Conservation (phyloP, 2,329 filamentous ascomycete genomes). For the Xylariaceae sp. region DNA sequence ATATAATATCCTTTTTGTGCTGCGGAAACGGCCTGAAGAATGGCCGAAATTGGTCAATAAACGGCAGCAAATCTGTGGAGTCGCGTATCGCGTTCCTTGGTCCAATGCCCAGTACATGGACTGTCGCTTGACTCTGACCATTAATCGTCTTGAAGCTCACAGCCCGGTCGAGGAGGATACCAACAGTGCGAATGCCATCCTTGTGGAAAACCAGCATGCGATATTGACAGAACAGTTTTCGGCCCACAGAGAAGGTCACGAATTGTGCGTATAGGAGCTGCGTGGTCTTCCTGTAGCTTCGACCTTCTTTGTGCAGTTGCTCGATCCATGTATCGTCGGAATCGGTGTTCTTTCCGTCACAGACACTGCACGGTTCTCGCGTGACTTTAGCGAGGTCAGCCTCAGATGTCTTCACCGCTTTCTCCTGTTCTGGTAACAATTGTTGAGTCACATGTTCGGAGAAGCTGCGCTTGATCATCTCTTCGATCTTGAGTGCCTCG, state of each 20-base stretch:
- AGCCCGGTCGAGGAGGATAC: constrained; percentile 74
- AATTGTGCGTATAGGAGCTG: constrained; percentile 72
- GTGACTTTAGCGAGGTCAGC: constrained; percentile 88
- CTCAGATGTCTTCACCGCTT: constrained; percentile 86
- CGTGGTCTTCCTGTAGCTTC: constrained; percentile 76
- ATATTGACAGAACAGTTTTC: constrained; percentile 69
- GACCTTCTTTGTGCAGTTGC: constrained; percentile 71
- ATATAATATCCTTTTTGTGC: constrained; percentile 59
- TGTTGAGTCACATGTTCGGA: constrained; percentile 97
- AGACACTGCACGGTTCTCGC: constrained; percentile 74
- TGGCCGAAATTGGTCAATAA: constrained; percentile 63
- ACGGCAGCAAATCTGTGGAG: constrained; percentile 81
- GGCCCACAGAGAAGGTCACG: constrained; percentile 73
- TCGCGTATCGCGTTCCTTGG: constrained; percentile 63
- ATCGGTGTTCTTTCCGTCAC: constrained; percentile 48
- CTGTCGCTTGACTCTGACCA: constrained; percentile 50
- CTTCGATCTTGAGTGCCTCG: constrained; percentile 95
- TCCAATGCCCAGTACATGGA: constrained; percentile 76
- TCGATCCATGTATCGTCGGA: constrained; percentile 55
- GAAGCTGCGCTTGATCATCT: constrained; percentile 99
- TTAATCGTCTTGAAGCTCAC: constrained; percentile 53
- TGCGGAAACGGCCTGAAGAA: constrained; percentile 64
- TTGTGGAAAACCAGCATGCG: constrained; percentile 79
- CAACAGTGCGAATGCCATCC: constrained; percentile 76
- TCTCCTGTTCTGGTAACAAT: constrained; percentile 88